These are phyloP conservation scores for Pluteus cervinus DNA, from an alignment of 768 basidiomycete genomes.

Conservation along the genomic window DNA sequence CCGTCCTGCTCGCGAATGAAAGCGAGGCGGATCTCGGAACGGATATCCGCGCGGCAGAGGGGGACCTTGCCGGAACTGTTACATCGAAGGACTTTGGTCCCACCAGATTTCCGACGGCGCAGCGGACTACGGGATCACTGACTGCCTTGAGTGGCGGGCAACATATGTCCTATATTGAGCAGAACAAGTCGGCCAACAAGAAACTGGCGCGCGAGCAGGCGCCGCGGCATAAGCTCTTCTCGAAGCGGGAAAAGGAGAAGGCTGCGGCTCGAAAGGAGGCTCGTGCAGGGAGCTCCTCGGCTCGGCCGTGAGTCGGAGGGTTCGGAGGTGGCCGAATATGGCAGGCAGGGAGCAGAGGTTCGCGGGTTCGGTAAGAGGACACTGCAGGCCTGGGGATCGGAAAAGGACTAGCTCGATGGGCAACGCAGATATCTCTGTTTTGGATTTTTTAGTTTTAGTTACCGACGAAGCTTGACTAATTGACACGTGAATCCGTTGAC, in stretches of 20 bases:
- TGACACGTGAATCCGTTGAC: too few relatives aligned
- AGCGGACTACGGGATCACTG: conserved; percentile 77
- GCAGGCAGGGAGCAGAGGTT: not conserved
- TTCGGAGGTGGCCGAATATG: conserved; percentile 1
- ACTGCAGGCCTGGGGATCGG: too few relatives aligned
- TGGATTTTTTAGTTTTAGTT: too few relatives aligned
- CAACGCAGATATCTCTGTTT: too few relatives aligned
- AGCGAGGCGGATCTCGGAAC: conserved; percentile 83
- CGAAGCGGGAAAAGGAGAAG: conserved; percentile 76
- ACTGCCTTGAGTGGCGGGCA: conserved; percentile 83
- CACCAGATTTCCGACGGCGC: conserved; percentile 58
- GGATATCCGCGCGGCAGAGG: conserved; percentile 79
- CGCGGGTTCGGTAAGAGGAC: too few relatives aligned
- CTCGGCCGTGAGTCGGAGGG: not conserved
- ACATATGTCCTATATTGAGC: conserved; percentile 90
- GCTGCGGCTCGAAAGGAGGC: conserved; percentile 46
- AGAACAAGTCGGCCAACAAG: conserved; percentile 89
- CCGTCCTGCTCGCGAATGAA: conserved; percentile 88
- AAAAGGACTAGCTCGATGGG: too few relatives aligned
- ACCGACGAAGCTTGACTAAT: too few relatives aligned
- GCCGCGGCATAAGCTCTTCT: conserved; percentile 73
- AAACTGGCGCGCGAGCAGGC: conserved; percentile 51
- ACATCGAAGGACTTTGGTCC: conserved; percentile 86
- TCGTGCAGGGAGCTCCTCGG: conserved; percentile 10
- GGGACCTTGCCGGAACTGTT: conserved; percentile 79